phyloP scores from a whole-genome alignment of 179 eudicot species.

The Dionaea muscipula region DNA sequence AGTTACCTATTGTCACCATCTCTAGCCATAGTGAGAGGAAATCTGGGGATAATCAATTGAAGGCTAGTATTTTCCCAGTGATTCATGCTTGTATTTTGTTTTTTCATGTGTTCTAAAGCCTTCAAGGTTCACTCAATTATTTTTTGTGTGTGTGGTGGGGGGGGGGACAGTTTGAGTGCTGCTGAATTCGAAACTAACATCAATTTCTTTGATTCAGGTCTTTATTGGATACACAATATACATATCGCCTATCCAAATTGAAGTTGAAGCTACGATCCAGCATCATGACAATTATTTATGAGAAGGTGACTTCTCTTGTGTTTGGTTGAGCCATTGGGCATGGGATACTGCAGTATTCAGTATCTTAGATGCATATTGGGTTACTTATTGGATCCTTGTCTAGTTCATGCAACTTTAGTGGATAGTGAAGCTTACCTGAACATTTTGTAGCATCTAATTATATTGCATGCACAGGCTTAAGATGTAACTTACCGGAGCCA shows the following conservation, averaged over 20 bases:
- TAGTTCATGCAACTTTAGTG: not conserved
- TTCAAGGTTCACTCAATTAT: not conserved
- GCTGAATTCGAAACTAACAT: too few species aligned
- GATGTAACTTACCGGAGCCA: too few species aligned
- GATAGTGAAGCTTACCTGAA: too few species aligned
- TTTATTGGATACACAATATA: constrained; percentile 82
- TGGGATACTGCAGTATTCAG: too few species aligned
- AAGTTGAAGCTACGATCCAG: constrained; percentile 75
- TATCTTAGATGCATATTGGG: too few species aligned
- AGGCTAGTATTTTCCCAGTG: not conserved
- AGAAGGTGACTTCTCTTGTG: constrained; percentile 36
- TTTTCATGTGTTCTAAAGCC: too few species aligned
- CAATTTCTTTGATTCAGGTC: constrained; percentile 50
- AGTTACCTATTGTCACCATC: too few species aligned
- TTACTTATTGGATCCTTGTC: not conserved
- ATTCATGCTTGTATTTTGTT: constrained; percentile 3
- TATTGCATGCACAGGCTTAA: too few species aligned
- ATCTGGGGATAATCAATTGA: too few species aligned
- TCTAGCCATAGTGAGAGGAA: too few species aligned
- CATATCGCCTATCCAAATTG: constrained; percentile 60
- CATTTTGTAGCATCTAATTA: too few species aligned
- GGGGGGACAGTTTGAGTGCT: too few species aligned
- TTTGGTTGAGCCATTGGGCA: not conserved
- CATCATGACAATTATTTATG: constrained; percentile 69
- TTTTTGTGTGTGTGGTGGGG: not conserved